Evolutionary conservation across 805 yeast species (phyloP).

Genomic region (Wickerhamia fluorescens): DNA sequence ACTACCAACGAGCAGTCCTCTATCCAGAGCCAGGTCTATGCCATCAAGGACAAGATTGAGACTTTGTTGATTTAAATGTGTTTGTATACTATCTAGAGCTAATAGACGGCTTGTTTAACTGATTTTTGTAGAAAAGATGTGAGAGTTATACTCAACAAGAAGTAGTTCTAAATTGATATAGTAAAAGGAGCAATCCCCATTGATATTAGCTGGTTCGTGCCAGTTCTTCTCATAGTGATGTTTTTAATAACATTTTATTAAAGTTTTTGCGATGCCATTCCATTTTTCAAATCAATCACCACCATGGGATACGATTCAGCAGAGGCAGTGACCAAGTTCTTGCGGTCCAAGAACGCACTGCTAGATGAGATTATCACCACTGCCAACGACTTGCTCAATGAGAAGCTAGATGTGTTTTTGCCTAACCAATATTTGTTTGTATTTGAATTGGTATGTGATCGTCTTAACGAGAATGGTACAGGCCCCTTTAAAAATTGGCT

Average conservation of each 20-base stretch:
- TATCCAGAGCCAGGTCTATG: constrained; percentile 93
- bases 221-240: too few relatives aligned
- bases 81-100: too few relatives aligned
- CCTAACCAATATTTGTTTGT: constrained; percentile 52
- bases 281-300: too few relatives aligned
- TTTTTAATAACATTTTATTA: too few relatives aligned
- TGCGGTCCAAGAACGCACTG: constrained; percentile 47
- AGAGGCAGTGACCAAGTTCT: constrained; percentile 48
- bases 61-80: constrained; percentile 73
- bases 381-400: constrained; percentile 26
- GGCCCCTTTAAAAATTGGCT: constrained; percentile 35
- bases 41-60: constrained; percentile 98
- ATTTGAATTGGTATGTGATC: constrained; percentile 52
- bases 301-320: constrained; percentile 13
- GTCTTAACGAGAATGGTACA: constrained; percentile 46
- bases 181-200: too few relatives aligned
- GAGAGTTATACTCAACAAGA: too few relatives aligned
- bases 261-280: too few relatives aligned
- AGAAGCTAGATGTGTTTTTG: constrained; percentile 31
- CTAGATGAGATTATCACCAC: constrained; percentile 35
- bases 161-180: not conserved
- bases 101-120: too few relatives aligned
- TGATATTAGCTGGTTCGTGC: too few relatives aligned
- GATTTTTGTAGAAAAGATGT: too few relatives aligned
- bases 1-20: constrained; percentile 98